phyloP scores from a whole-genome alignment of 306 rosid species.

The Hippophae gyantsensis region DNA sequence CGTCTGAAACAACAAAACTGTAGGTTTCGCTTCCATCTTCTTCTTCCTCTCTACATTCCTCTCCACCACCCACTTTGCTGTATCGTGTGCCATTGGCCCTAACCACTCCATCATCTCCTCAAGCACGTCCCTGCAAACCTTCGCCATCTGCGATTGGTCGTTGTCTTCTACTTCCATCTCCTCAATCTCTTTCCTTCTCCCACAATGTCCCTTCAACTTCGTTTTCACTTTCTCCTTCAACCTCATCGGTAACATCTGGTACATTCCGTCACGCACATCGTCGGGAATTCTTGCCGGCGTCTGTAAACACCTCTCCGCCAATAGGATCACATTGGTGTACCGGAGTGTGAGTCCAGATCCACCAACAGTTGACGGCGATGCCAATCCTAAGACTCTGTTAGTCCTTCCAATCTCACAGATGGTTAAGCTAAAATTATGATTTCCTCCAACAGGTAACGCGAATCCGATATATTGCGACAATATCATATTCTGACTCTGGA shows the following conservation, averaged over 20 bases:
- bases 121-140: slow-evolving; percentile 28
- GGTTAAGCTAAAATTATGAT: too few species aligned
- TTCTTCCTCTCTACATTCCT: slow-evolving; percentile 44
- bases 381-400: slow-evolving; percentile 26
- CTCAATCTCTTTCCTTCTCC: slow-evolving; percentile 13
- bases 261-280: slow-evolving; percentile 31
- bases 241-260: slow-evolving; percentile 53
- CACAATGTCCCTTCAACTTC: slow-evolving; percentile 25
- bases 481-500: slow-evolving; percentile 3
- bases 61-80: slow-evolving; percentile 53
- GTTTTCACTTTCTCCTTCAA: slow-evolving; percentile 25
- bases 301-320: slow-evolving; percentile 40
- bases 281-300: slow-evolving; percentile 28
- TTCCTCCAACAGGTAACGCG: not conserved
- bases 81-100: slow-evolving; percentile 51
- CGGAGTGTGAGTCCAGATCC: slow-evolving; percentile 47
- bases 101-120: slow-evolving; percentile 57
- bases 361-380: slow-evolving; percentile 41
- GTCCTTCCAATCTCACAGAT: slow-evolving; percentile 3
- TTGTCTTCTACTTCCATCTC: slow-evolving; percentile 2
- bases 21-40: slow-evolving; percentile 27
- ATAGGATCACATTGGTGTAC: slow-evolving; percentile 50
- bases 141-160: slow-evolving; percentile 13
- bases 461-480: slow-evolving; percentile 1
- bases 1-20: slow-evolving; percentile 54